Percentiles rank a stretch among this genome's conserved stretches.
These are phyloP conservation scores for Evansstolkia leycettana DNA, from an alignment of 495 filamentous ascomycete species.

Conservation along the genomic window DNA sequence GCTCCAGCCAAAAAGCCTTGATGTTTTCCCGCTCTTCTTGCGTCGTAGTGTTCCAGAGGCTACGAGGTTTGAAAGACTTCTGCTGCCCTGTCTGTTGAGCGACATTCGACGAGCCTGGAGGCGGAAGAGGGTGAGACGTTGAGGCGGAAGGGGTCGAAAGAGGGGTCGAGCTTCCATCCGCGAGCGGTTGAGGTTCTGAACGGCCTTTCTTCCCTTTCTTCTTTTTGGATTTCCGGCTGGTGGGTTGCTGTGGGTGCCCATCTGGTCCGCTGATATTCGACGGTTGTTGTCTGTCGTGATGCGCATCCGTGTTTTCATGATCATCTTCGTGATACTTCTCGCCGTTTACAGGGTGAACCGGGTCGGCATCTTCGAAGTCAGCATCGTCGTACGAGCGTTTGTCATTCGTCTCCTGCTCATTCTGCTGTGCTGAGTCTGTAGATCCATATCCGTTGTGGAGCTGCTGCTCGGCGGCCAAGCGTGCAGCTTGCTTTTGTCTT, in stretches of 20 bases:
- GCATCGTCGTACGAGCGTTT: constrained; percentile 17
- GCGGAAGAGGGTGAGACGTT: constrained; percentile 29
- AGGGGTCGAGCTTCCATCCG: constrained; percentile 30
- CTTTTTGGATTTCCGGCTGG: constrained; percentile 31
- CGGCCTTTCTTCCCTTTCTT: constrained; percentile 32
- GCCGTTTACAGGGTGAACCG: constrained; percentile 7
- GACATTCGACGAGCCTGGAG: constrained; percentile 19
- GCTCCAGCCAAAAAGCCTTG: constrained; percentile 95
- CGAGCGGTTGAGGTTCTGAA: constrained; percentile 21
- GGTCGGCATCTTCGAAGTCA: constrained; percentile 16
- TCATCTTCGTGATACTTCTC: constrained; percentile 10
- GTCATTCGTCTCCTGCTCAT: constrained; percentile 12
- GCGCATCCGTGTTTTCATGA: constrained; percentile 1
- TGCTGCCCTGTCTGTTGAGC: constrained; percentile 15
- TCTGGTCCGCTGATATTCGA: background rate
- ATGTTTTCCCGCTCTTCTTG: constrained; percentile 92
- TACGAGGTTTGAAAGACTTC: constrained; percentile 52
- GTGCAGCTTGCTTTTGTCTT: constrained; percentile 62
- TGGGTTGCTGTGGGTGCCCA: constrained; percentile 1
- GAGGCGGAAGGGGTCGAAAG: constrained; percentile 28
- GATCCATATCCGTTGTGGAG: constrained; percentile 13
- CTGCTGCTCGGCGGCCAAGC: constrained; percentile 46
- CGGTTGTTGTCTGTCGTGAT: constrained; percentile 1
- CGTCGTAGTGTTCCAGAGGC: constrained; percentile 91
- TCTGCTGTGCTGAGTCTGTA: constrained; percentile 11